Conservation (phyloP, 371 early-diverging fungal genomes). For the Parasitella parasitica region DNA sequence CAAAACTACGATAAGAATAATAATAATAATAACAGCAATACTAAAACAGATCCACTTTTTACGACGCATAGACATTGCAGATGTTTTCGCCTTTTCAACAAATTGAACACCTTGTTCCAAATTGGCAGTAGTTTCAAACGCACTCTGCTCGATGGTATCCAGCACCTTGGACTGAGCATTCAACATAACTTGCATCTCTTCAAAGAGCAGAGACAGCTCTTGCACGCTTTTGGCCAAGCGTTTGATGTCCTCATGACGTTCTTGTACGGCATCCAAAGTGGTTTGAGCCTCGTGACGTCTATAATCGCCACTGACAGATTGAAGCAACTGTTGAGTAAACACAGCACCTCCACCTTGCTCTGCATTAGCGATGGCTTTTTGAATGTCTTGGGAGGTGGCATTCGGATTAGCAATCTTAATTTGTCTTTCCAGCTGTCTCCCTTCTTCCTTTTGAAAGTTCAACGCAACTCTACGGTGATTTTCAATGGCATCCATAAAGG, state of each 20-base stretch:
- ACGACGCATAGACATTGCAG: slow-evolving; percentile 39
- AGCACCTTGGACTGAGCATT: slow-evolving; percentile 44
- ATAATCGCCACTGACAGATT: slow-evolving; percentile 36
- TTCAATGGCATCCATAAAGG: slow-evolving; percentile 48
- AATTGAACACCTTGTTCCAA: slow-evolving; percentile 39
- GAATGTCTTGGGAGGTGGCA: slow-evolving; percentile 47
- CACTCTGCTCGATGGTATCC: slow-evolving; percentile 39
- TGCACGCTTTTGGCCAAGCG: slow-evolving; percentile 46
- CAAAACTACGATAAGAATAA: slow-evolving; percentile 44
- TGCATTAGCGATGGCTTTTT: slow-evolving; percentile 43
- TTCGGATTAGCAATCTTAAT: slow-evolving; percentile 50
- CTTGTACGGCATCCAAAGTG: slow-evolving; percentile 49
- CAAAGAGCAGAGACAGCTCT: slow-evolving; percentile 41
- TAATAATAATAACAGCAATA: slow-evolving; percentile 42
- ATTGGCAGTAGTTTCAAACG: slow-evolving; percentile 32
- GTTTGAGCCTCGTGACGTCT: slow-evolving; percentile 43
- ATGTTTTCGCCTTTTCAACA: slow-evolving; percentile 30
- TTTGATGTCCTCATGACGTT: slow-evolving; percentile 52
- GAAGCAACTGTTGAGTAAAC: slow-evolving; percentile 49
- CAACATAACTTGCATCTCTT: slow-evolving; percentile 48
- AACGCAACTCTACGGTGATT: slow-evolving; percentile 39
- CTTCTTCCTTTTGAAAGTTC: slow-evolving; percentile 48
- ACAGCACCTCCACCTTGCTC: slow-evolving; percentile 45
- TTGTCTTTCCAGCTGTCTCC: slow-evolving; percentile 44
- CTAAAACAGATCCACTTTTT: slow-evolving; percentile 56